Percentiles rank a stretch among this genome's conserved stretches.
These are phyloP conservation scores for Amanita phalloides DNA, from an alignment of 768 basidiomycete genomes.

Conservation along the genomic window DNA sequence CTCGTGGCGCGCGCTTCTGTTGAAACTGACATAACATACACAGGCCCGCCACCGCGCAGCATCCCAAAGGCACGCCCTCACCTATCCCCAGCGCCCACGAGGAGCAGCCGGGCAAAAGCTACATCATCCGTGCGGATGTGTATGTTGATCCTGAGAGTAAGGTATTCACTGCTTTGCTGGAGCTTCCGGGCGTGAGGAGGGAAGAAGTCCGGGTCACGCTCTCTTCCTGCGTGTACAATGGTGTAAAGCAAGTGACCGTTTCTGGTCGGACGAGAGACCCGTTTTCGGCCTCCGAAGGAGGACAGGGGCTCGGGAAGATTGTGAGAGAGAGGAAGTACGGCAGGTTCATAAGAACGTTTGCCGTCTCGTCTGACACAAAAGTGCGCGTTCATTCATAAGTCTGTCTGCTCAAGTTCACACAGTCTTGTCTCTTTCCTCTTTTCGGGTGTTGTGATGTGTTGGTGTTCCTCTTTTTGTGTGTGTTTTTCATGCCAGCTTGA, in stretches of 20 bases:
- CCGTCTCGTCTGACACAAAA: conserved; percentile 45
- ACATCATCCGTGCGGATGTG: conserved; percentile 50
- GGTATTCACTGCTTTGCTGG: conserved; percentile 48
- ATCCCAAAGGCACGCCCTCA: conserved; percentile 11
- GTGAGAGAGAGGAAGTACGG: conserved; percentile 47
- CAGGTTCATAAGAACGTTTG: conserved; percentile 34
- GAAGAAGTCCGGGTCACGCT: conserved; percentile 49
- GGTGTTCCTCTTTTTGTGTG: conserved; percentile 7
- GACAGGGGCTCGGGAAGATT: conserved; percentile 17
- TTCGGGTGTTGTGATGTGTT: not conserved
- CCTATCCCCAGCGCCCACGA: conserved; percentile 7
- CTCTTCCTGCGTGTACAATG: conserved; percentile 49
- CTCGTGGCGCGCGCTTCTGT: too few relatives aligned
- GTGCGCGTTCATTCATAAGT: conserved; percentile 25
- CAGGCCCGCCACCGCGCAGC: conserved; percentile 6
- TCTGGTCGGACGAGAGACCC: conserved; percentile 32
- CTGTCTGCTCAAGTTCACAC: conserved; percentile 4
- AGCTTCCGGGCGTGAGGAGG: conserved; percentile 58
- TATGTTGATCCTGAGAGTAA: conserved; percentile 42
- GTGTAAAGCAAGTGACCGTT: conserved; percentile 51
- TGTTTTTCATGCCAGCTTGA: conserved; percentile 27
- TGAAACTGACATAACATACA: not conserved
- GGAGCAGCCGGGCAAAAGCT: conserved; percentile 14
- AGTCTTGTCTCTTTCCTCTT: conserved; percentile 6
- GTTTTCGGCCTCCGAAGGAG: conserved; percentile 21